These are phyloP conservation scores for Chaetomiaceae sp. DNA, from an alignment of 2,329 filamentous ascomycete species.

Conservation along the genomic window DNA sequence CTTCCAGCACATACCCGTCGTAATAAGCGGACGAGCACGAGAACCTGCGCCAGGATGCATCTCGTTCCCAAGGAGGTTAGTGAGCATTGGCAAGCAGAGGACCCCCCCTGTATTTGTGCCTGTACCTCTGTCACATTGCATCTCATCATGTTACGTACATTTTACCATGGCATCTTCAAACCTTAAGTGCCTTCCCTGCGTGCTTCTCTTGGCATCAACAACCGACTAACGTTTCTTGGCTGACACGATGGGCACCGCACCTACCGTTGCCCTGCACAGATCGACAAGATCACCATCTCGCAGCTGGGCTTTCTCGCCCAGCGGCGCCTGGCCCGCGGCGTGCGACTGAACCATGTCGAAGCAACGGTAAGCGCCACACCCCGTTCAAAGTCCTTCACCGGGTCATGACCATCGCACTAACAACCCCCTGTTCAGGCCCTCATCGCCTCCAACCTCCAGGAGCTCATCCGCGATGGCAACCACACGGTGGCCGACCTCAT, in stretches of 20 bases:
- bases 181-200: too few species aligned
- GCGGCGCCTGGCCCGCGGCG: slow-evolving; percentile 76
- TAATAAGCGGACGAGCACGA: background rate
- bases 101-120: too few species aligned
- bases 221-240: background rate
- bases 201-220: too few species aligned
- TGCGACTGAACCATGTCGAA: slow-evolving; percentile 85
- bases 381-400: too few species aligned
- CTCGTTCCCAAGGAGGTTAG: slow-evolving; percentile 33
- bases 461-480: slow-evolving; percentile 94
- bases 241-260: slow-evolving; percentile 1
- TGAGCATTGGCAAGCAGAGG: slow-evolving; percentile 11
- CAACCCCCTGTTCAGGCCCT: slow-evolving; percentile 48
- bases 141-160: background rate
- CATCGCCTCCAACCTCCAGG: slow-evolving; percentile 84
- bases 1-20: too few species aligned
- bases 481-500: slow-evolving; percentile 92
- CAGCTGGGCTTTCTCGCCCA: slow-evolving; percentile 85
- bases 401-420: slow-evolving; percentile 13
- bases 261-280: slow-evolving; percentile 45
- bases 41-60: slow-evolving; percentile 28
- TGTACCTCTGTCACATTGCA: background rate
- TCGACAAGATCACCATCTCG: slow-evolving; percentile 93
- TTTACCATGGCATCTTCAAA: background rate
- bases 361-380: slow-evolving; percentile 74